phyloP scores from a whole-genome alignment of 345 rosid species.

The Pugionium cornutum region DNA sequence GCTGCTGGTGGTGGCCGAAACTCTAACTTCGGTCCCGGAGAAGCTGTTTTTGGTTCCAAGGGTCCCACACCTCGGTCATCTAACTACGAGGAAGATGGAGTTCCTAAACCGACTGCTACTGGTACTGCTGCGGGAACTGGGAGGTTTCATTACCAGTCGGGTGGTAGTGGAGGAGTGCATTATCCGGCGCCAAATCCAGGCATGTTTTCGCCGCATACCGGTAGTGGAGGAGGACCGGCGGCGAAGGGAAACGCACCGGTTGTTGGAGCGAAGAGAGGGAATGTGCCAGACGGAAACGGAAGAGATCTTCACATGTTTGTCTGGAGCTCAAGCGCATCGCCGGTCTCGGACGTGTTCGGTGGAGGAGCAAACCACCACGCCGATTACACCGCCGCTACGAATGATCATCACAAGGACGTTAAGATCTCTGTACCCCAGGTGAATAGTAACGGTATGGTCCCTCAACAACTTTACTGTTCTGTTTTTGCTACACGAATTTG shows the following conservation, averaged over 20 bases:
- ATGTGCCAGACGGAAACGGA: slow-evolving; percentile 51
- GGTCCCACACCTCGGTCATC: slow-evolving; percentile 89
- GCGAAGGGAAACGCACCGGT: slow-evolving; percentile 42
- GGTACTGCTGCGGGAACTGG: slow-evolving; percentile 33
- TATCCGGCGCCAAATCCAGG: slow-evolving; percentile 97
- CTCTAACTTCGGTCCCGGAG: slow-evolving; percentile 77
- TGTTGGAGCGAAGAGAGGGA: slow-evolving; percentile 46
- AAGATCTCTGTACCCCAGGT: slow-evolving; percentile 78
- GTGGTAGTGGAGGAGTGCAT: slow-evolving; percentile 53
- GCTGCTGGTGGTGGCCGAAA: slow-evolving; percentile 45
- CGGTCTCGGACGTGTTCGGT: slow-evolving; percentile 90
- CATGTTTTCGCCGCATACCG: slow-evolving; percentile 69
- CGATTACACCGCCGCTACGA: slow-evolving; percentile 32
- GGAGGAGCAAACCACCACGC: slow-evolving; percentile 39
- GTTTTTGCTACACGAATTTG: not conserved
- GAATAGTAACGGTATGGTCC: slow-evolving; percentile 56
- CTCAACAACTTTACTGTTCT: slow-evolving; percentile 1
- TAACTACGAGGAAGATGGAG: slow-evolving; percentile 78
- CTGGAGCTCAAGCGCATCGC: slow-evolving; percentile 97
- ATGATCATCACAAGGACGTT: slow-evolving; percentile 67
- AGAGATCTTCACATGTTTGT: slow-evolving; percentile 95
- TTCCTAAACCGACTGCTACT: slow-evolving; percentile 14
- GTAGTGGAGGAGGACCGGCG: slow-evolving; percentile 23
- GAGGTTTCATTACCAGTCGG: slow-evolving; percentile 55
- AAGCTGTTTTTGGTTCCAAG: slow-evolving; percentile 61